Evolutionary conservation across 192 early-diverging fungal genomes (phyloP).

Genomic region (Haplosporangium gracile): DNA sequence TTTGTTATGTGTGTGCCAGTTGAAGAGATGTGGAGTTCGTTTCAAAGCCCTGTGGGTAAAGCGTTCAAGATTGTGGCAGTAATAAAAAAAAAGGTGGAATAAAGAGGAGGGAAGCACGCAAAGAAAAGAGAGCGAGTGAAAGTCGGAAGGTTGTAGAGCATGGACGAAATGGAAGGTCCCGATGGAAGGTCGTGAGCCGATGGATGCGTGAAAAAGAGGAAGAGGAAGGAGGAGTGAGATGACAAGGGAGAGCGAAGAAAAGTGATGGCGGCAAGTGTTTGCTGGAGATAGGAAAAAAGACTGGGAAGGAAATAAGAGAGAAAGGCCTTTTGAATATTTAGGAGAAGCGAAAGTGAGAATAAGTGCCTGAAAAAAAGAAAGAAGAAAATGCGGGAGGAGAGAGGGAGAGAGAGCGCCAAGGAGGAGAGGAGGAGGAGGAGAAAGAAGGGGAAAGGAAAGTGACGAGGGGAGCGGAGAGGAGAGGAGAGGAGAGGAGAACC

Average conservation of each 20-base stretch:
- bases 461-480: background rate
- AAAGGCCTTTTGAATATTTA: background rate
- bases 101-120: background rate
- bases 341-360: background rate
- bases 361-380: background rate
- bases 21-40: background rate
- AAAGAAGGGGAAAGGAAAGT: background rate
- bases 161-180: background rate
- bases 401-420: background rate
- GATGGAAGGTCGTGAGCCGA: background rate
- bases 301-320: background rate
- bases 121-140: background rate
- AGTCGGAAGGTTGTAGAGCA: background rate
- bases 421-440: background rate
- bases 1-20: background rate
- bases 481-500: background rate
- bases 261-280: background rate
- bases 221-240: background rate
- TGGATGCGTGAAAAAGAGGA: background rate
- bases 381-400: background rate
- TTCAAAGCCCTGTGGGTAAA: background rate
- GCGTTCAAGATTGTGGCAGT: background rate
- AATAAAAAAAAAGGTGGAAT: background rate
- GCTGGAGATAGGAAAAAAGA: background rate
- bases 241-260: background rate